Conservation (phyloP, 352 stramenopile genomes). For the Pythium biforme region DNA sequence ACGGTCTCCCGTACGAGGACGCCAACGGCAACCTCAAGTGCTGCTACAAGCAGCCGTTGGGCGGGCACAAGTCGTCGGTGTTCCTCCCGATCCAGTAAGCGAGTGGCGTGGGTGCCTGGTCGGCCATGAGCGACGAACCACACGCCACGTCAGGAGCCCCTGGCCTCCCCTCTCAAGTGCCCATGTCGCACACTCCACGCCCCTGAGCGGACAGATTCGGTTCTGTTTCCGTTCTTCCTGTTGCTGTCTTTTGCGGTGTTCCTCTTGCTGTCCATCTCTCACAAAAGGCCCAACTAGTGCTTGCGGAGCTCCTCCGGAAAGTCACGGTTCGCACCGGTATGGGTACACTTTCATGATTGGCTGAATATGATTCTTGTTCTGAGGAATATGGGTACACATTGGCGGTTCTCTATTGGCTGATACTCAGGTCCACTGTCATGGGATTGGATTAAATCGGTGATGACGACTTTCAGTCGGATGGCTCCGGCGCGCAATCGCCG, state of each 20-base stretch:
- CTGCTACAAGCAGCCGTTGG: neutral
- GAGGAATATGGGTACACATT: neutral
- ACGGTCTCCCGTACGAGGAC: constrained; percentile 10
- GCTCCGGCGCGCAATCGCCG: neutral
- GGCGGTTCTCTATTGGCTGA: no score
- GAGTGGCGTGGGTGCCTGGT: neutral
- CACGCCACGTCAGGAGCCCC: no score
- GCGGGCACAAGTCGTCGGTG: constrained; percentile 5
- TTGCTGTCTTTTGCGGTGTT: no score
- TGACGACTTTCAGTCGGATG: neutral
- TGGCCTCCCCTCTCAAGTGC: no score
- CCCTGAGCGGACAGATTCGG: no score
- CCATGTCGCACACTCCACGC: no score
- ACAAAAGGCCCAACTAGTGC: neutral
- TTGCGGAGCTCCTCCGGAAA: neutral
- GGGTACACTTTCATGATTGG: constrained; percentile 1
- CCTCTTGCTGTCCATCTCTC: neutral
- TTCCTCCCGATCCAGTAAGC: constrained; percentile 6
- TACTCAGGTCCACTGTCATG: neutral
- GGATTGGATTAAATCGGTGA: neutral
- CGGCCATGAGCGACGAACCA: no score
- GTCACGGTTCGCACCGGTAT: neutral
- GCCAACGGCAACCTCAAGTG: constrained; percentile 12
- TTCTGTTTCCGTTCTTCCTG: no score
- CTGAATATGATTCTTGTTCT: neutral